phyloP scores from a whole-genome alignment of 768 basidiomycete genomes.

The Peribolospora baueri region DNA sequence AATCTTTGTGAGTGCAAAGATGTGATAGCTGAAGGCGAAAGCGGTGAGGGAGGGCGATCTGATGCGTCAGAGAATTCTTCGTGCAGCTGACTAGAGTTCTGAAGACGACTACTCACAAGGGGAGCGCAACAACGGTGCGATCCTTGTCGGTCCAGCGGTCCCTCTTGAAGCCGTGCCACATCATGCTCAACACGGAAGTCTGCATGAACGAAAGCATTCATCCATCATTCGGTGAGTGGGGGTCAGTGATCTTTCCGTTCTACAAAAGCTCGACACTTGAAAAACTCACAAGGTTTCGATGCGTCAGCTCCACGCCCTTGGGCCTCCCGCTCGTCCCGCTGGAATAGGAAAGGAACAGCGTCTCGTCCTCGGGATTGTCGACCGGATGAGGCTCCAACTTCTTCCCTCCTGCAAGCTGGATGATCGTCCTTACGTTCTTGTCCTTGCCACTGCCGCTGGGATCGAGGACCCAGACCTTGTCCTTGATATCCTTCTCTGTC shows the following conservation, averaged over 20 bases:
- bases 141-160: constrained; percentile 7
- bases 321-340: constrained; percentile 54
- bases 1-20: constrained; percentile 27
- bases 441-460: constrained; percentile 13
- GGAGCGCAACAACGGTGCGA: constrained; percentile 8
- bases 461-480: constrained; percentile 11
- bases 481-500: constrained; percentile 5
- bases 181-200: too few species aligned
- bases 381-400: constrained; percentile 30
- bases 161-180: not conserved
- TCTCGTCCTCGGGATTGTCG: constrained; percentile 19
- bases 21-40: not conserved
- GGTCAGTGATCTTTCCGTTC: too few species aligned
- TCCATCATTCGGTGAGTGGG: too few species aligned
- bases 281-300: constrained; percentile 11
- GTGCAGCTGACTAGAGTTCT: not conserved
- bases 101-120: constrained; percentile 6
- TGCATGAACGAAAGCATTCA: too few species aligned
- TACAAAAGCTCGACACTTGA: not conserved
- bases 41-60: not conserved
- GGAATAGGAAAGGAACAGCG: constrained; percentile 14
- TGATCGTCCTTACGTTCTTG: constrained; percentile 20
- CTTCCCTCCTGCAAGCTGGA: constrained; percentile 29
- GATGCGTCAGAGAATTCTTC: constrained; percentile 3
- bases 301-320: constrained; percentile 34